Base-by-base conservation (phyloP, 805 yeast species). In the Schizosaccharomyces octosporus region DNA sequence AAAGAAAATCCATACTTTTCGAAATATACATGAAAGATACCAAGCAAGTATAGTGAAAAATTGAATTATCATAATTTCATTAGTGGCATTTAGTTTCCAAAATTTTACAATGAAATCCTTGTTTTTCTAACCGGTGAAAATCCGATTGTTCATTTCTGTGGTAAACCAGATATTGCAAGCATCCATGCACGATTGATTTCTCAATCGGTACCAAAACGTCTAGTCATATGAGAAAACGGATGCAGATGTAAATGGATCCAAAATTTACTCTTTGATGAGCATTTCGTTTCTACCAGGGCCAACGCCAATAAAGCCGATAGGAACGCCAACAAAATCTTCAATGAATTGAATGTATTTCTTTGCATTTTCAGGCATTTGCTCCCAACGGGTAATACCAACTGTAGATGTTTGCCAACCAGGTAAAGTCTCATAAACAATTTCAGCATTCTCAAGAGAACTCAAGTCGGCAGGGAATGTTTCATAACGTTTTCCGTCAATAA, bases 281-380 rank as follows among this genome's bases (percentile, higher is more conserved):
- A 57, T 36, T 27, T 66, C 64, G 9, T 62, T 62, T 21, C 67
- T 62, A 19, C 87, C 95, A 65, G 98, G 97, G 65, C 98, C 98
- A 63, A 95, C 93, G 71, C 98, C 98, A 64, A 93, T 93, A 97
- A 97, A 93, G 72, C 84, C 85, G 65, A 93, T 79, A 62, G 95
- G 95, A 63, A 87, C 90, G 59, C 79, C 78, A 64, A 89, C 76
- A 69, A 78, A 89, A 65, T 87, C 83, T 74, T 88, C 97, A 69
- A 93, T 90, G 72, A 73, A 93, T 66, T 79, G 77, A 73, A 93
- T 78, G 74, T 93, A 93, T 66, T 79, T 79, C 76, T 85, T 80
- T 59, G 97, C 95, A 67, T 86, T 84, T 70, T 77, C 82, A 59
- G 98, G 98, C 69, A 93, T 78, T 57, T 87, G 94, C 29, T 78